Percentiles rank a stretch among this genome's conserved stretches.
Evolutionary conservation across 2,329 filamentous ascomycete genomes (phyloP).

Genomic region (Xylaria sp.): DNA sequence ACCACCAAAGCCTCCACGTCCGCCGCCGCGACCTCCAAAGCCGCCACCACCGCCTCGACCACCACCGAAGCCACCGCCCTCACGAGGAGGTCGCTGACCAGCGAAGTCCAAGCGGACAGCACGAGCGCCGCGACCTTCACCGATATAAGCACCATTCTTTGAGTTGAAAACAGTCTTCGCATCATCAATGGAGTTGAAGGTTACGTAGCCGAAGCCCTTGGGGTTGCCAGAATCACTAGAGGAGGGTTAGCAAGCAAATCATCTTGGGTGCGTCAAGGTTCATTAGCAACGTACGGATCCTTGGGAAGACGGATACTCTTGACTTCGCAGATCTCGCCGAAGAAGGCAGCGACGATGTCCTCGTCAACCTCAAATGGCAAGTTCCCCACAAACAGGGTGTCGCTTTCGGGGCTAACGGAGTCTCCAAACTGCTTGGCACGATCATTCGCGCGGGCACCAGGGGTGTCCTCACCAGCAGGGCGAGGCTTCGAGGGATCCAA

Average conservation of each 20-base stretch:
- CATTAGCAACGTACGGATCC: slow-evolving; percentile 69
- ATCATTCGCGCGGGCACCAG: slow-evolving; percentile 68
- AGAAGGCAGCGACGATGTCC: slow-evolving; percentile 78
- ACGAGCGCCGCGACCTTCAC: slow-evolving; percentile 75
- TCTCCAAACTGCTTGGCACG: slow-evolving; percentile 81
- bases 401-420: slow-evolving; percentile 79
- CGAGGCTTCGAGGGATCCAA: slow-evolving; percentile 81
- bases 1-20: slow-evolving; percentile 61
- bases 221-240: slow-evolving; percentile 78
- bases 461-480: slow-evolving; percentile 64
- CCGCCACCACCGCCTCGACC: slow-evolving; percentile 62
- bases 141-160: slow-evolving; percentile 74
- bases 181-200: slow-evolving; percentile 84
- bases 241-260: slow-evolving; percentile 46
- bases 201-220: slow-evolving; percentile 94
- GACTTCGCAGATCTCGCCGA: slow-evolving; percentile 76
- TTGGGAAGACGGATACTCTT: slow-evolving; percentile 88
- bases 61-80: slow-evolving; percentile 62
- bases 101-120: slow-evolving; percentile 86
- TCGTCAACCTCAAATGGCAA: slow-evolving; percentile 85
- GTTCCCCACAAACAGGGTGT: slow-evolving; percentile 93
- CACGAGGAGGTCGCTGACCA: slow-evolving; percentile 71
- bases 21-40: slow-evolving; percentile 62
- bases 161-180: slow-evolving; percentile 78
- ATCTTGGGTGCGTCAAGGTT: background rate